Evolutionary conservation across 2,329 filamentous ascomycete genomes (phyloP).

Genomic region (Fusarium hainanense): DNA sequence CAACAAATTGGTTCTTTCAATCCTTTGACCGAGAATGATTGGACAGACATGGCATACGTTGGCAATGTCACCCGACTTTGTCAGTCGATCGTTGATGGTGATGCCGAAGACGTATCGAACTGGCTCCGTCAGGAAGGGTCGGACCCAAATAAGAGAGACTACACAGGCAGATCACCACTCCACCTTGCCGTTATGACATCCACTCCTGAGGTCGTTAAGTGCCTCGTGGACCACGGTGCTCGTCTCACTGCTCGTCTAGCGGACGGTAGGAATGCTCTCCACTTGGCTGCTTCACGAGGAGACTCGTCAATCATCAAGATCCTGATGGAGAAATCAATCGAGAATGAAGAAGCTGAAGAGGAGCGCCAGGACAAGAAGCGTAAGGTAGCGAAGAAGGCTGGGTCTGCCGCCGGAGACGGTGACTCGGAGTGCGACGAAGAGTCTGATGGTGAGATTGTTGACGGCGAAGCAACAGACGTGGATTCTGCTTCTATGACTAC

Average conservation of each 20-base stretch:
- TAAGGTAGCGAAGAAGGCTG: constrained; percentile 48
- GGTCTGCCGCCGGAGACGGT: constrained; percentile 6
- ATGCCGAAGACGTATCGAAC: constrained; percentile 75
- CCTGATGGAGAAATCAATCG: constrained; percentile 77
- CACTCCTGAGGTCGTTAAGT: constrained; percentile 75
- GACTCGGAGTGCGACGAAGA: constrained; percentile 30
- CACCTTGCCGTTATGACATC: constrained; percentile 79
- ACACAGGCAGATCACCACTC: constrained; percentile 81
- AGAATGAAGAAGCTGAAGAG: constrained; percentile 76
- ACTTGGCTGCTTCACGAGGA: constrained; percentile 80
- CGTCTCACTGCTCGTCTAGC: constrained; percentile 79
- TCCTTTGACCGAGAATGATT: constrained; percentile 82
- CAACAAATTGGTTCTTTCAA: constrained; percentile 80
- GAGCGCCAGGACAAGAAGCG: constrained; percentile 65
- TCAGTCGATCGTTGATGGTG: constrained; percentile 81
- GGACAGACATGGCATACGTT: constrained; percentile 92
- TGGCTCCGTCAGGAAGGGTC: constrained; percentile 76
- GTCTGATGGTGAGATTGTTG: constrained; percentile 60
- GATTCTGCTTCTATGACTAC: constrained; percentile 64
- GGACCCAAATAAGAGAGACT: constrained; percentile 79
- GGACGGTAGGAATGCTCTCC: constrained; percentile 84
- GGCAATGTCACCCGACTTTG: constrained; percentile 82
- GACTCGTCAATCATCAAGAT: constrained; percentile 75
- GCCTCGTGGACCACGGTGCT: constrained; percentile 76
- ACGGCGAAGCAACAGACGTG: constrained; percentile 59